Evolutionary conservation across 495 filamentous ascomycete genomes (phyloP).

Genomic region (Penicillium subrubescens): DNA sequence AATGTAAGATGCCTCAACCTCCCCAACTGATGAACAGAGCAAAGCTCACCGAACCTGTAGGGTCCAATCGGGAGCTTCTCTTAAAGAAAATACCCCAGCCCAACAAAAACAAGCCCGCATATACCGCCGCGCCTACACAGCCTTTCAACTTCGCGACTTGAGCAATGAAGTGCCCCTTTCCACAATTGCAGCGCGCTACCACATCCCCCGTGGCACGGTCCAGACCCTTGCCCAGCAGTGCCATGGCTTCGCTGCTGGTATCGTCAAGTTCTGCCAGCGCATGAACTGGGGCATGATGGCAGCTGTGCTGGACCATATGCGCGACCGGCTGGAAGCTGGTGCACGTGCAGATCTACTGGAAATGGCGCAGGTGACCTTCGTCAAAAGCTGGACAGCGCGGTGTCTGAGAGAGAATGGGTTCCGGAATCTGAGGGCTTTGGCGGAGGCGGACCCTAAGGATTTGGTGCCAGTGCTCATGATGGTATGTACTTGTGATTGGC

Average conservation of each 20-base stretch:
- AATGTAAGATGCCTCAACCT: slow-evolving; percentile 54
- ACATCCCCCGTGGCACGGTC: slow-evolving; percentile 67
- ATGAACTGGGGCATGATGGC: slow-evolving; percentile 77
- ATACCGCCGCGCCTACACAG: slow-evolving; percentile 77
- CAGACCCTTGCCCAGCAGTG: slow-evolving; percentile 76
- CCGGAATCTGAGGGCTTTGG: slow-evolving; percentile 65
- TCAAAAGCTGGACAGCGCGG: slow-evolving; percentile 77
- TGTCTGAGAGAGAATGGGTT: slow-evolving; percentile 79
- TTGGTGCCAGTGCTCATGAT: slow-evolving; percentile 70
- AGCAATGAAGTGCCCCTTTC: slow-evolving; percentile 79
- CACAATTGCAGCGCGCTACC: slow-evolving; percentile 68
- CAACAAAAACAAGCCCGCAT: slow-evolving; percentile 63
- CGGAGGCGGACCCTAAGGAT: slow-evolving; percentile 67
- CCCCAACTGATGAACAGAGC: neutral
- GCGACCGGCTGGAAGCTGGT: slow-evolving; percentile 72
- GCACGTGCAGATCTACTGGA: slow-evolving; percentile 73
- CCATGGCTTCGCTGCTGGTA: slow-evolving; percentile 76
- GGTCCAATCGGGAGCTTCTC: slow-evolving; percentile 63
- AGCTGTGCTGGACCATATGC: slow-evolving; percentile 77
- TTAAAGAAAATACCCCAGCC: slow-evolving; percentile 64
- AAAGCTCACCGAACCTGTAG: slow-evolving; percentile 35
- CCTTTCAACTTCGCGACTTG: slow-evolving; percentile 78
- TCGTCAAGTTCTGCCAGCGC: slow-evolving; percentile 72
- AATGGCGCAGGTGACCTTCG: slow-evolving; percentile 71
- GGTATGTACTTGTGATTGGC: slow-evolving; percentile 35